These are phyloP conservation scores for Peltaster fructicola DNA, from an alignment of 2,329 filamentous ascomycete genomes.

Conservation along the genomic window DNA sequence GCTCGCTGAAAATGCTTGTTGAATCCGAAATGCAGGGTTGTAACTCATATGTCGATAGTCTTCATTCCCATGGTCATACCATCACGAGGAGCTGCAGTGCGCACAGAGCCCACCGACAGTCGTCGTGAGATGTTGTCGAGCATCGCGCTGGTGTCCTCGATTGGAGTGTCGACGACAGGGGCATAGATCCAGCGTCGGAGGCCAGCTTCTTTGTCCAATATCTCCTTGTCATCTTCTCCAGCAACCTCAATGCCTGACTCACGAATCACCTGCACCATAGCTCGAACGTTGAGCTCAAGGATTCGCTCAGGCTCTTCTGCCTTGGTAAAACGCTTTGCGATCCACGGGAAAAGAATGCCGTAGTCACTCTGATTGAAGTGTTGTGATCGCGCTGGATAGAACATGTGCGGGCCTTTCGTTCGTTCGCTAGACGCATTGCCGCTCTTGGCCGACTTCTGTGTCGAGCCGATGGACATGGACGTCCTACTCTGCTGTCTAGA, in stretches of 20 bases:
- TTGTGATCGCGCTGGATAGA: conserved; percentile 55
- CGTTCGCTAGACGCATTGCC: too few species aligned
- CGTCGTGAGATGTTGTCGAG: conserved; percentile 9
- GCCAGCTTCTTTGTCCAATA: conserved; percentile 13
- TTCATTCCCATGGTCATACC: conserved; percentile 15
- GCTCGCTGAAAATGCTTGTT: too few species aligned
- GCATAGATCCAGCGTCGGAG: conserved; percentile 13
- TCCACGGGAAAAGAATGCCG: conserved; percentile 61
- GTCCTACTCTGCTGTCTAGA: too few species aligned
- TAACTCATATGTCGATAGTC: too few species aligned
- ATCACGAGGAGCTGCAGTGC: conserved; percentile 8
- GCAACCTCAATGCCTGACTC: conserved; percentile 25
- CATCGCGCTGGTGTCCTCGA: conserved; percentile 6
- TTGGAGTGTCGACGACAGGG: conserved; percentile 9
- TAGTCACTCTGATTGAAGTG: conserved; percentile 76
- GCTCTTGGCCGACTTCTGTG: too few species aligned
- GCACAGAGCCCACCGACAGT: conserved; percentile 8
- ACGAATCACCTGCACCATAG: conserved; percentile 59
- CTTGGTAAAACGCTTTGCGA: conserved; percentile 32
- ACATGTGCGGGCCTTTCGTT: conserved; percentile 42
- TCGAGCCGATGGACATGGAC: too few species aligned
- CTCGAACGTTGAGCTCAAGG: conserved; percentile 64
- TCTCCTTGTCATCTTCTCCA: conserved; percentile 22
- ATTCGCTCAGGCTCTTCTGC: conserved; percentile 56
- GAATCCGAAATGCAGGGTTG: too few species aligned